These are phyloP conservation scores for Ustilago cynodontis DNA, from an alignment of 1,284 basidiomycete genomes.

Conservation along the genomic window DNA sequence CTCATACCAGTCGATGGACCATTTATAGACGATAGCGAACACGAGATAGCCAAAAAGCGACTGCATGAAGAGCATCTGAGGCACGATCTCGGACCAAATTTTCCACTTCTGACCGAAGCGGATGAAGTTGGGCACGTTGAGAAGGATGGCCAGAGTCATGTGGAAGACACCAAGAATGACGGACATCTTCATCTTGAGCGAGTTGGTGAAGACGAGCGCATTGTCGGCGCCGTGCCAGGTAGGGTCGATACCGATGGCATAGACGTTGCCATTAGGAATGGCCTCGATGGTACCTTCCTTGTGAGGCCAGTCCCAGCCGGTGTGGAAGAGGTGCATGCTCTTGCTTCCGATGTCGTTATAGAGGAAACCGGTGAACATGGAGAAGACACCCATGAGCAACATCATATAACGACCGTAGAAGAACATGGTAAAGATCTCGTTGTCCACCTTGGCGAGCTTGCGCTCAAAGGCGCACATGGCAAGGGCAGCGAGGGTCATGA, in stretches of 20 bases:
- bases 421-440: constrained; percentile 90
- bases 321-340: constrained; percentile 86
- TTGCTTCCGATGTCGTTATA: constrained; percentile 99
- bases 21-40: constrained; percentile 96
- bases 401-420: constrained; percentile 99
- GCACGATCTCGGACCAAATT: constrained; percentile 94
- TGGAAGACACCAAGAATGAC: constrained; percentile 96
- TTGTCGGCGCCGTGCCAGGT: constrained; percentile 96
- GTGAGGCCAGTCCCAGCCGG: constrained; percentile 87
- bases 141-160: constrained; percentile 97
- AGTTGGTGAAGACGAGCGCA: constrained; percentile 92
- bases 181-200: constrained; percentile 99
- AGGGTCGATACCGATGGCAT: constrained; percentile 95
- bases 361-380: constrained; percentile 91
- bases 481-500: constrained; percentile 82
- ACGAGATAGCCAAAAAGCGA: constrained; percentile 98
- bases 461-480: constrained; percentile 89
- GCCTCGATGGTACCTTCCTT: constrained; percentile 61
- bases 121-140: constrained; percentile 94
- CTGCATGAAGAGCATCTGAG: constrained; percentile 96
- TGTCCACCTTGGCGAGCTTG: constrained; percentile 81
- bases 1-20: constrained; percentile 90
- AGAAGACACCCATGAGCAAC: constrained; percentile 94
- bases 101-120: constrained; percentile 88
- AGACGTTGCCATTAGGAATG: constrained; percentile 75